Percentiles rank a stretch among this genome's conserved stretches.
Conservation (phyloP, 2,329 filamentous ascomycete species). For the Fusarium sp. region DNA sequence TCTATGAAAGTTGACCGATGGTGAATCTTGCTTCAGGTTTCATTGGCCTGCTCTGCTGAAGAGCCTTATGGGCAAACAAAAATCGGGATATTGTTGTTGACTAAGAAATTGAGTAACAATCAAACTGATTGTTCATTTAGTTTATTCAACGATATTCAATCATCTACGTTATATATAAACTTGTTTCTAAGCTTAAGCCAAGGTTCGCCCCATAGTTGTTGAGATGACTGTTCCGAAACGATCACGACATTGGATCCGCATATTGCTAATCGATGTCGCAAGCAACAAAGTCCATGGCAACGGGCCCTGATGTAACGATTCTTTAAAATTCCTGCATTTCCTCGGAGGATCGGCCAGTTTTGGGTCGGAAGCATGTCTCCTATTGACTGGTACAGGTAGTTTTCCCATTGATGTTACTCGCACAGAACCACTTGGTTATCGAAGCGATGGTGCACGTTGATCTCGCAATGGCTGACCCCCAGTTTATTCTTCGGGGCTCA, state of each 20-base stretch:
- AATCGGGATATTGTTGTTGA: fast-evolving
- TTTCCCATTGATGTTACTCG: background rate
- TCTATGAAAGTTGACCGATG: background rate
- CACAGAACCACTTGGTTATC: background rate
- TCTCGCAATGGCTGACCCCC: background rate
- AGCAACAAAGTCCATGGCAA: background rate
- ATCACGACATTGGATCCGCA: background rate
- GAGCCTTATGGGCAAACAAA: too few relatives aligned
- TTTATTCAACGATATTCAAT: too few relatives aligned
- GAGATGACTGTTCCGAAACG: background rate
- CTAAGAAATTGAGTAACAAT: fast-evolving
- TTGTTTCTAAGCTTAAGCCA: background rate
- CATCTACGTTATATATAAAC: background rate
- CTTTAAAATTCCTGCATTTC: background rate
- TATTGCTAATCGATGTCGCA: background rate
- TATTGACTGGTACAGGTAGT: background rate
- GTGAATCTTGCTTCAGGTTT: background rate
- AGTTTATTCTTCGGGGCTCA: background rate
- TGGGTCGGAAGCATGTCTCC: background rate
- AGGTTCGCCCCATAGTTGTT: background rate
- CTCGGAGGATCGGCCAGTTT: background rate
- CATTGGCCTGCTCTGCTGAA: too few relatives aligned
- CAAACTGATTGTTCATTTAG: fast-evolving
- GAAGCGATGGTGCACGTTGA: background rate
- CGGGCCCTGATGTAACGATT: background rate